Evolutionary conservation across 805 yeast genomes (phyloP).

Genomic region (Yamadazyma laniorum): DNA sequence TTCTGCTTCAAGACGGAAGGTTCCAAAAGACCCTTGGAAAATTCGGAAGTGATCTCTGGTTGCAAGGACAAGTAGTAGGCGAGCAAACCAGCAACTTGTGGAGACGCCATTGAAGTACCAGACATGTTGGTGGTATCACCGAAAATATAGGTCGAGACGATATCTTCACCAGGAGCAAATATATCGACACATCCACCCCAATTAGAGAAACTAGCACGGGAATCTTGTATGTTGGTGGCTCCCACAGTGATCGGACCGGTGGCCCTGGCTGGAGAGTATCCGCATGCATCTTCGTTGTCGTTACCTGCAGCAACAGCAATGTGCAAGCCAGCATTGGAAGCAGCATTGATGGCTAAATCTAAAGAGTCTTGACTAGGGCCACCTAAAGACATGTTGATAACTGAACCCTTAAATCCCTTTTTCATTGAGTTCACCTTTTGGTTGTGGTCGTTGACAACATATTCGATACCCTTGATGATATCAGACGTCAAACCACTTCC

Average conservation of each 20-base stretch:
- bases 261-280: slow-evolving; percentile 61
- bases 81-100: slow-evolving; percentile 56
- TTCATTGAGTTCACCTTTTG: slow-evolving; percentile 21
- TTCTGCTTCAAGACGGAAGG: slow-evolving; percentile 55
- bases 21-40: slow-evolving; percentile 43
- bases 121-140: slow-evolving; percentile 55
- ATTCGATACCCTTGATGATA: slow-evolving; percentile 42
- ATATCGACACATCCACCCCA: slow-evolving; percentile 53
- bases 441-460: slow-evolving; percentile 37
- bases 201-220: slow-evolving; percentile 53
- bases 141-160: slow-evolving; percentile 55
- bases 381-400: slow-evolving; percentile 63
- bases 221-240: slow-evolving; percentile 45
- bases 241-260: slow-evolving; percentile 53
- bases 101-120: slow-evolving; percentile 66
- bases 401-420: slow-evolving; percentile 56
- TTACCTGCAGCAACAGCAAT: slow-evolving; percentile 66
- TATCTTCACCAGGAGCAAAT: slow-evolving; percentile 56
- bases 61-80: slow-evolving; percentile 56
- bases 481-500: slow-evolving; percentile 43
- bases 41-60: slow-evolving; percentile 51
- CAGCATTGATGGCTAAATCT: slow-evolving; percentile 59
- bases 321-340: slow-evolving; percentile 54
- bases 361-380: slow-evolving; percentile 57
- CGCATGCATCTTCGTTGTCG: slow-evolving; percentile 59